Conservation (phyloP, 2,329 filamentous ascomycete genomes). For the Calonectria montana region DNA sequence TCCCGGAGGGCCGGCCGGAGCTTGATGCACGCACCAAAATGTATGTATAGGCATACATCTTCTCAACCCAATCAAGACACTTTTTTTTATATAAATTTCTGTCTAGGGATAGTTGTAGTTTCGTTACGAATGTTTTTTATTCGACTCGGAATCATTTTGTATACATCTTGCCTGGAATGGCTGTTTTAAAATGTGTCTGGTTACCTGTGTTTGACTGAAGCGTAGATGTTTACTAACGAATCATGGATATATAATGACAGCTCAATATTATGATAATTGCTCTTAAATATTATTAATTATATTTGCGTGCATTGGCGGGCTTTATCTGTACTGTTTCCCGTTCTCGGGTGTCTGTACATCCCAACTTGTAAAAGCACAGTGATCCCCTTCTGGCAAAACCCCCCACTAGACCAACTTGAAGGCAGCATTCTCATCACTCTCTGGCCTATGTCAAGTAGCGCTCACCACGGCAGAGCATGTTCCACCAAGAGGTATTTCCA, state of each 20-base stretch:
- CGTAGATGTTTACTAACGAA: too few species aligned
- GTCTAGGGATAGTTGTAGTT: too few species aligned
- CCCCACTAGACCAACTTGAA: neutral
- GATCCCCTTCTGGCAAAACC: neutral
- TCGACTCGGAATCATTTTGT: too few species aligned
- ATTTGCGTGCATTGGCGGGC: neutral
- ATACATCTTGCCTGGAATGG: too few species aligned
- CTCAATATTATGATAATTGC: neutral
- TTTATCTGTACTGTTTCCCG: neutral
- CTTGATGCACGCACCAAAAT: neutral
- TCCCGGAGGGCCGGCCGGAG: slow-evolving; percentile 19
- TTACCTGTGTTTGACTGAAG: too few species aligned
- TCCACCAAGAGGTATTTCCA: neutral
- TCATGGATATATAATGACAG: too few species aligned
- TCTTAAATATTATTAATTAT: neutral
- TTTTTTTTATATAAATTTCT: too few species aligned
- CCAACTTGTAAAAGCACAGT: neutral
- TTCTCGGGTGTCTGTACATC: neutral
- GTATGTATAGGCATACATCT: neutral
- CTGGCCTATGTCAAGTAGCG: neutral
- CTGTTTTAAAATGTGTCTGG: too few species aligned
- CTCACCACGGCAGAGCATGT: neutral
- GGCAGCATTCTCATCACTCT: neutral
- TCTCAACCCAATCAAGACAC: too few species aligned
- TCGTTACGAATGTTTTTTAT: too few species aligned